Evolutionary conservation across 2,329 filamentous ascomycete genomes (phyloP).

Genomic region (Exophiala oligosperma): DNA sequence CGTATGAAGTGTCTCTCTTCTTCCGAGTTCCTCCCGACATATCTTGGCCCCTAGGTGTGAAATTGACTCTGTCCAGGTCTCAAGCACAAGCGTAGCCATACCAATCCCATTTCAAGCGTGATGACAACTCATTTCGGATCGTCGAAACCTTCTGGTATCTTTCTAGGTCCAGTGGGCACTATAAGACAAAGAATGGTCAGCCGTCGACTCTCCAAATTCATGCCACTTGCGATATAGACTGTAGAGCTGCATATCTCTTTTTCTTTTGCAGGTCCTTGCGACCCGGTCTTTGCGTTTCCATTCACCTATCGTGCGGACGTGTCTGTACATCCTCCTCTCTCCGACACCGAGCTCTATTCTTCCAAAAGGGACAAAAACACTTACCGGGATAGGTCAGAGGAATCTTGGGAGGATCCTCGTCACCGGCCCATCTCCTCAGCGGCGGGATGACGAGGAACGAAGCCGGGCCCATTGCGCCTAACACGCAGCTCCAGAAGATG

Average conservation of each 20-base stretch:
- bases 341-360: background rate
- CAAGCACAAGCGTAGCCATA: background rate
- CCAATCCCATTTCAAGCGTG: slow-evolving; percentile 30
- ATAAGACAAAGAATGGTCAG: slow-evolving; percentile 13
- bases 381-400: slow-evolving; percentile 91
- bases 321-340: background rate
- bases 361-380: slow-evolving; percentile 40
- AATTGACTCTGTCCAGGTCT: no score
- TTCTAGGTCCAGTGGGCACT: slow-evolving; percentile 49
- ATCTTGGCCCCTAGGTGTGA: no score
- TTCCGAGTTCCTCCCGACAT: no score
- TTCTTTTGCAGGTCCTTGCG: background rate
- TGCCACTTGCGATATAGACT: background rate
- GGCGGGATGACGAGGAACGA: slow-evolving; percentile 71
- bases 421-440: slow-evolving; percentile 70
- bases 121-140: slow-evolving; percentile 32
- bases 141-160: slow-evolving; percentile 49
- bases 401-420: slow-evolving; percentile 69
- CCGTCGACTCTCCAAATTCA: background rate
- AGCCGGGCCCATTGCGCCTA: slow-evolving; percentile 73
- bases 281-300: background rate
- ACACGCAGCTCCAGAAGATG: slow-evolving; percentile 80
- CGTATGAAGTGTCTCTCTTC: no score
- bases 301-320: background rate
- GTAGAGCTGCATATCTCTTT: background rate